Conservation (phyloP, 1,139 yeast genomes). For the Saccharomyces hybrid region DNA sequence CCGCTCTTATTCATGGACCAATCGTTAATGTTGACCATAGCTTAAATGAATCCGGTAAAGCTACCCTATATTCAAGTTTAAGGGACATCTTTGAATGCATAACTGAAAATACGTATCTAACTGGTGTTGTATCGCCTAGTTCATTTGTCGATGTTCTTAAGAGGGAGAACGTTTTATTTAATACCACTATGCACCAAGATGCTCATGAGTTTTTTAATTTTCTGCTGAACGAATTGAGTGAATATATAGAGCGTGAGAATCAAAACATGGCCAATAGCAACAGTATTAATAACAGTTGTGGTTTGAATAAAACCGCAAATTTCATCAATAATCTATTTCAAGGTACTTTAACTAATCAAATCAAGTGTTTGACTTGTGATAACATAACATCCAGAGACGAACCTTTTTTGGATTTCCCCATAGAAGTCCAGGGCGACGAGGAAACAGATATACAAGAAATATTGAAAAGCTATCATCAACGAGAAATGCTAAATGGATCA, state of each 20-base stretch:
- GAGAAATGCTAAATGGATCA: slow-evolving; percentile 76
- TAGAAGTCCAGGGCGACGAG: slow-evolving; percentile 63
- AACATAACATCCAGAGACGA: slow-evolving; percentile 78
- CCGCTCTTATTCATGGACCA: slow-evolving; percentile 78
- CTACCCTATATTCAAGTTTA: slow-evolving; percentile 62
- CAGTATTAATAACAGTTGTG: not conserved
- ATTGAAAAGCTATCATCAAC: slow-evolving; percentile 70
- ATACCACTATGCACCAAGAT: slow-evolving; percentile 94
- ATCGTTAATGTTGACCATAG: slow-evolving; percentile 65
- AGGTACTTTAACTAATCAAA: slow-evolving; percentile 79
- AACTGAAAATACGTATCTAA: slow-evolving; percentile 59
- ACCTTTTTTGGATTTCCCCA: slow-evolving; percentile 73
- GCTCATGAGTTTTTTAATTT: slow-evolving; percentile 94
- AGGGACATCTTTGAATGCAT: slow-evolving; percentile 82
- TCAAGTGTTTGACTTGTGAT: slow-evolving; percentile 86
- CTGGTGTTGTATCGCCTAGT: slow-evolving; percentile 81
- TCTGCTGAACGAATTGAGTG: slow-evolving; percentile 73
- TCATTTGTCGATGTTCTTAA: slow-evolving; percentile 68
- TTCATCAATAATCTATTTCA: slow-evolving; percentile 73
- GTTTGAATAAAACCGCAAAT: slow-evolving; percentile 27
- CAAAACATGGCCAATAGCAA: not conserved
- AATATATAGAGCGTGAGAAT: slow-evolving; percentile 38
- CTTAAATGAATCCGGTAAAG: slow-evolving; percentile 16
- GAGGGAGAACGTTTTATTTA: slow-evolving; percentile 73
- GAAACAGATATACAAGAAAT: slow-evolving; percentile 69